Evolutionary conservation across 2,329 filamentous ascomycete species (phyloP).

Genomic region (Fusarium haematococcum): DNA sequence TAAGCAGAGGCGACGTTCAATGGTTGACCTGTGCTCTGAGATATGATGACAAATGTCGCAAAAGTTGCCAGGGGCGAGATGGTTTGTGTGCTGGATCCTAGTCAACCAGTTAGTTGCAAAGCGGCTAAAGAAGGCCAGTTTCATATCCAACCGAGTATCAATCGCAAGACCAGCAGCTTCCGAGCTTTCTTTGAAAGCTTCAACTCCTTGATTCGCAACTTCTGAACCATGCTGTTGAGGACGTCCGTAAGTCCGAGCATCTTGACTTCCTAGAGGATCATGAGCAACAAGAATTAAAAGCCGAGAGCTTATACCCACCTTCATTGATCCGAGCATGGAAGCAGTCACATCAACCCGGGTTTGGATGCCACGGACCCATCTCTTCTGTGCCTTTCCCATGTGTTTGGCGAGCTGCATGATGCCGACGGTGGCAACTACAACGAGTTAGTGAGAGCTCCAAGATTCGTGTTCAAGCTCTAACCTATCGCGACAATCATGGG

Average conservation of each 20-base stretch:
- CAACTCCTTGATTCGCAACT: slow-evolving; percentile 4
- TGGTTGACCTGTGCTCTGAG: slow-evolving; percentile 14
- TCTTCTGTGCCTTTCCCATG: slow-evolving; percentile 21
- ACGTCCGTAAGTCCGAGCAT: slow-evolving; percentile 19
- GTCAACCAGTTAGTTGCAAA: not conserved
- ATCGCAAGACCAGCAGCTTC: slow-evolving; percentile 10
- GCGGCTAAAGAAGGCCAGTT: not conserved
- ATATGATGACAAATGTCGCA: slow-evolving; percentile 23
- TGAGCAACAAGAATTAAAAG: not conserved
- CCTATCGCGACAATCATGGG: slow-evolving; percentile 13
- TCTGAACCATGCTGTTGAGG: slow-evolving; percentile 16
- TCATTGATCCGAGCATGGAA: slow-evolving; percentile 24
- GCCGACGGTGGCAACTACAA: not conserved
- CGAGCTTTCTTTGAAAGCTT: slow-evolving; percentile 8
- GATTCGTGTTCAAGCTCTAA: not conserved
- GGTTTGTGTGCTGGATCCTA: slow-evolving; percentile 7
- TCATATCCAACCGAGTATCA: slow-evolving; percentile 1
- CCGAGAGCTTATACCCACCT: not conserved
- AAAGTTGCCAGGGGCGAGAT: slow-evolving; percentile 19
- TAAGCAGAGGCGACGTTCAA: slow-evolving; percentile 21
- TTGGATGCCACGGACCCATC: slow-evolving; percentile 24
- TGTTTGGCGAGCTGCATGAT: slow-evolving; percentile 18
- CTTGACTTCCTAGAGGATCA: slow-evolving; percentile 5
- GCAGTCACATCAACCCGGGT: slow-evolving; percentile 24
- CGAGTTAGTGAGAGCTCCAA: not conserved